These are phyloP conservation scores for Coffea canephora DNA, from an alignment of 257 asterid genomes.

Conservation along the genomic window DNA sequence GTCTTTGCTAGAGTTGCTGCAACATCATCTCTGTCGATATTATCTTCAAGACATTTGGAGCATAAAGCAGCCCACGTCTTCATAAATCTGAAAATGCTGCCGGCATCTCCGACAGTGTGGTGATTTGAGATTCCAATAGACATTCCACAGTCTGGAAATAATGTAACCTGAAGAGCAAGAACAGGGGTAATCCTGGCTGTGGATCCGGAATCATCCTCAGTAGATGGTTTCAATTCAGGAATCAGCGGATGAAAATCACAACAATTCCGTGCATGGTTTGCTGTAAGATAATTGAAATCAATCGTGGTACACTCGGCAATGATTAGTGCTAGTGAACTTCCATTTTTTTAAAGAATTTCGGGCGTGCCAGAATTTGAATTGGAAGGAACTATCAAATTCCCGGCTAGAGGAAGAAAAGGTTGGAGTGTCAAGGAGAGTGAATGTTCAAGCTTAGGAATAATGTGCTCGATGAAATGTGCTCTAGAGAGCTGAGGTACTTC, in stretches of 20 bases:
- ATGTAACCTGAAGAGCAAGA: conserved; percentile 34
- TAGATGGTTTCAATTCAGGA: conserved; percentile 22
- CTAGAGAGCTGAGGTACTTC: conserved; percentile 13
- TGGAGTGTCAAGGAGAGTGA: conserved; percentile 30
- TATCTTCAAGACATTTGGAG: conserved; percentile 1
- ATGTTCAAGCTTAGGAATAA: conserved; percentile 24
- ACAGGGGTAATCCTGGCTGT: conserved; percentile 12
- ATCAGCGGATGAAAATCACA: conserved; percentile 24
- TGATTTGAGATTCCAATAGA: conserved; percentile 33
- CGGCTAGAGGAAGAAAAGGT: conserved; percentile 36
- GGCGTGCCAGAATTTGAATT: conserved; percentile 26
- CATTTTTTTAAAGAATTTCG: conserved; percentile 9
- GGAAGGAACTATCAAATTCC: conserved; percentile 26
- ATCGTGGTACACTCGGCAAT: conserved; percentile 20
- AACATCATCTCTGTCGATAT: background rate
- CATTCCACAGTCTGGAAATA: conserved; percentile 33
- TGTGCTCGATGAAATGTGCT: conserved; percentile 22
- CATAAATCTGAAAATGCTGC: conserved; percentile 26
- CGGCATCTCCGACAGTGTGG: conserved; percentile 40
- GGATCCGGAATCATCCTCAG: background rate
- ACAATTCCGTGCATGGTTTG: conserved; percentile 26
- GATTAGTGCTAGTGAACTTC: conserved; percentile 23
- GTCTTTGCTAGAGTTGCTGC: conserved; percentile 14
- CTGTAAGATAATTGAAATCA: conserved; percentile 23
- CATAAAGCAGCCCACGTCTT: conserved; percentile 30